Evolutionary conservation across 345 rosid species (phyloP).

Genomic region (Arabidopsis arenosa): DNA sequence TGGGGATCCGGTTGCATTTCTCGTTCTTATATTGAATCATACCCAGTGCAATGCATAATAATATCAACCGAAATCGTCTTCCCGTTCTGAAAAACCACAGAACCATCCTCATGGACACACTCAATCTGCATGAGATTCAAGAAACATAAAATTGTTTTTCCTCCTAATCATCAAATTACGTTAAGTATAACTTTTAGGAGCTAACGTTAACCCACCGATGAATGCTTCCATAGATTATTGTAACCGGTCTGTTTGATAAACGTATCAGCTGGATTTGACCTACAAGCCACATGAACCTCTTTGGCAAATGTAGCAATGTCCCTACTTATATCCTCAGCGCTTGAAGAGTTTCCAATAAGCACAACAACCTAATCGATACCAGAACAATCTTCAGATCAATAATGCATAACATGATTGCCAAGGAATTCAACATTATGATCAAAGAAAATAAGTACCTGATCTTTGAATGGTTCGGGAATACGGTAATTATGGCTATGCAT

Average conservation of each 20-base stretch:
- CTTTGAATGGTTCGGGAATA: slow-evolving; percentile 57
- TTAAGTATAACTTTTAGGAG: background rate
- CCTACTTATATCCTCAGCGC: slow-evolving; percentile 71
- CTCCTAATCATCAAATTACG: background rate
- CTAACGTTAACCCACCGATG: slow-evolving; percentile 56
- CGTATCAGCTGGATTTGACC: slow-evolving; percentile 59
- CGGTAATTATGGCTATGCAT: slow-evolving; percentile 82
- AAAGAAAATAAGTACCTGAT: slow-evolving; percentile 52
- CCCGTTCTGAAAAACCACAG: slow-evolving; percentile 63
- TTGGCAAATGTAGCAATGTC: slow-evolving; percentile 70
- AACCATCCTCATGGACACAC: slow-evolving; percentile 62
- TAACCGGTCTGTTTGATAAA: slow-evolving; percentile 51
- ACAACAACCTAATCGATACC: slow-evolving; percentile 53
- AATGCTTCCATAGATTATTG: slow-evolving; percentile 69
- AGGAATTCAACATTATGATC: too few species aligned
- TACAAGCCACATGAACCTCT: slow-evolving; percentile 74
- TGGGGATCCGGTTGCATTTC: too few species aligned
- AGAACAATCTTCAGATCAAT: background rate
- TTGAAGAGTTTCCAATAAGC: slow-evolving; percentile 66
- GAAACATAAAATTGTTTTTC: background rate
- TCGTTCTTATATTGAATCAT: too few species aligned
- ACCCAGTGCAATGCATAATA: slow-evolving; percentile 83
- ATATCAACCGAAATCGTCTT: slow-evolving; percentile 52
- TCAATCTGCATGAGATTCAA: slow-evolving; percentile 58
- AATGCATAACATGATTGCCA: background rate